Evolutionary conservation across 192 early-diverging fungal genomes (phyloP).

Genomic region (Chytriomyces sp.): DNA sequence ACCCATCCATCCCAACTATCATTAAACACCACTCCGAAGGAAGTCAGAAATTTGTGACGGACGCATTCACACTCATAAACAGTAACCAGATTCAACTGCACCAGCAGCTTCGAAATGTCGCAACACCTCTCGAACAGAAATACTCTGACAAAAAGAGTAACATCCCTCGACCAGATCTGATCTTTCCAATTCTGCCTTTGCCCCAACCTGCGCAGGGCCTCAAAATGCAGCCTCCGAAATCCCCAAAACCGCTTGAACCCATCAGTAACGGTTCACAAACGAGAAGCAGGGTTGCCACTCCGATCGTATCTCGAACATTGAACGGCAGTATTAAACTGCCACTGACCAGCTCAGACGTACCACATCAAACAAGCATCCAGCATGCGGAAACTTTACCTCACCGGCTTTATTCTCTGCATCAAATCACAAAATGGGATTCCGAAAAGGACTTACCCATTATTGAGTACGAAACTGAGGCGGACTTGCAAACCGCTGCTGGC

Average conservation of each 20-base stretch:
- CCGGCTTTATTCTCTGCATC: background rate
- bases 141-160: background rate
- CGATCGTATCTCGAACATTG: too few relatives aligned
- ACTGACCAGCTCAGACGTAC: too few relatives aligned
- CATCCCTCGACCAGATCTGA: background rate
- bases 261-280: background rate
- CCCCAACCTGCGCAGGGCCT: background rate
- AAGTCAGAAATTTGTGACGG: slow-evolving; percentile 8
- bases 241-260: background rate
- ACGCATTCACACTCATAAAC: slow-evolving; percentile 10
- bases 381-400: too few relatives aligned
- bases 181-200: background rate
- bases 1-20: slow-evolving; percentile 20
- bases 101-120: background rate
- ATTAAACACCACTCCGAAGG: slow-evolving; percentile 15
- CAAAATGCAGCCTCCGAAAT: background rate
- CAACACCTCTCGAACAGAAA: slow-evolving; percentile 1
- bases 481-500: background rate
- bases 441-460: slow-evolving; percentile 15
- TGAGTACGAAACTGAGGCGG: background rate
- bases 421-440: slow-evolving; percentile 14
- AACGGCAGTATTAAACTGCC: too few relatives aligned
- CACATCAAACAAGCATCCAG: too few relatives aligned
- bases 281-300: background rate
- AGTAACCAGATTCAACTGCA: background rate